Evolutionary conservation across 441 rosid species (phyloP).

Genomic region (Arabidopsis lyrata): DNA sequence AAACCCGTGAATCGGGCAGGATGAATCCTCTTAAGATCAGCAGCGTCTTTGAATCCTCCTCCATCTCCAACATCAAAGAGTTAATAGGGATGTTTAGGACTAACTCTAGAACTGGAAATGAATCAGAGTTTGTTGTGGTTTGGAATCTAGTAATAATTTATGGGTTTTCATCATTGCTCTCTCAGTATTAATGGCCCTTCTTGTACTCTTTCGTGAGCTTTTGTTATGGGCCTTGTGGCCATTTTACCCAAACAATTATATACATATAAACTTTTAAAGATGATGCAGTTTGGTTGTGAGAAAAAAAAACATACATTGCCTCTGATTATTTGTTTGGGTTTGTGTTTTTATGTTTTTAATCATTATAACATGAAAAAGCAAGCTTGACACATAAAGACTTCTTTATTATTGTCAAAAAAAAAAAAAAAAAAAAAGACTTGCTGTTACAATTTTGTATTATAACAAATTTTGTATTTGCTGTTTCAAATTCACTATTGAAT

Average conservation of each 20-base stretch:
- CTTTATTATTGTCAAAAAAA: too few species aligned
- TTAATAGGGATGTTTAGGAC: neutral
- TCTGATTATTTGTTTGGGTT: neutral
- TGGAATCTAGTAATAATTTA: neutral
- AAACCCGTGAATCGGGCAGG: neutral
- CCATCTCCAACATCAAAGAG: neutral
- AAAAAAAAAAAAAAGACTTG: too few species aligned
- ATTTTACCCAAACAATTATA: neutral
- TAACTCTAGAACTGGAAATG: neutral
- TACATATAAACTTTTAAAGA: neutral
- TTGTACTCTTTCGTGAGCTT: neutral
- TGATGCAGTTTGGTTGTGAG: neutral
- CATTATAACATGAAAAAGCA: neutral
- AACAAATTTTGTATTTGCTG: too few species aligned
- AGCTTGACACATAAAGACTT: neutral
- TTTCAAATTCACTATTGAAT: neutral
- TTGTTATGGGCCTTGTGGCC: neutral
- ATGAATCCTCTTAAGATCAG: constrained; percentile 1
- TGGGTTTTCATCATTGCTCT: constrained; percentile 9
- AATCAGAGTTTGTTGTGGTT: constrained; percentile 1
- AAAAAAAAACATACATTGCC: neutral
- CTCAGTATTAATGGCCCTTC: constrained; percentile 22
- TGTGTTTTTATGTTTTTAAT: neutral
- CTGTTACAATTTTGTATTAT: too few species aligned
- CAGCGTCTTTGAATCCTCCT: neutral